Evolutionary conservation across 1,284 basidiomycete species (phyloP), one percentile per base, ranked within the genome.

Genomic region (Melampsora abietis-canadensis): DNA sequence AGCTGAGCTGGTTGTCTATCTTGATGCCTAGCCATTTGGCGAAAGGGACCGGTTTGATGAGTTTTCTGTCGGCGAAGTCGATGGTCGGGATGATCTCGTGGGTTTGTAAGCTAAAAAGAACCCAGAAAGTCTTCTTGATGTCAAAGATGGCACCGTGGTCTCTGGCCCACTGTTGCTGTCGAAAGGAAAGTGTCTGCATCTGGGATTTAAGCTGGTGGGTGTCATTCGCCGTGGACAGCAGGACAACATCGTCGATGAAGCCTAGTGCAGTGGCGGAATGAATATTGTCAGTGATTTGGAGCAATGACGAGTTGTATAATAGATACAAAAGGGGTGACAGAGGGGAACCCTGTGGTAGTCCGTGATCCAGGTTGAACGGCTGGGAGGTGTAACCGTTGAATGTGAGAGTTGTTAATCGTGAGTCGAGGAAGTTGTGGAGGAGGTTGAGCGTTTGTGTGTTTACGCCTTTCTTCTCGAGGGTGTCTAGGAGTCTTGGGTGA

Each of bases 21-120:
- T n/a, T 40, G 17, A 34, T 34, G 17, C 66, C 66, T 37, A 68
- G 34, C 66, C 66, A 68, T 57, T 68, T 68, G 2, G 44, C 37
- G 10, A 57, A 15, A 19, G 5, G 14, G 12, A 3, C 51, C 4
- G 54, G 54, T 2, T 15, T 19, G 8, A 68, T 47, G 8, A 0
- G 4, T 51, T 51, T 51, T 51, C 21, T 17, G 12, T 51, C 21
- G 4, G 17, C 48, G 21, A 51, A 51, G 48, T 51, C 48, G 5
- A 51, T 51, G 3, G 17, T 51, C 15, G 21, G 48, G 3, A 24
- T 4, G 5, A 4, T 5, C 15, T 51, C 12, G 17, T 3, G 15
- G 12, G 17, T 51, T 3, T 51, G 48, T 51, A 24, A 14, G 12
- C 17, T 51, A 14, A 51, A 51, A 51, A 51, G 15, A 17, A 51